These are phyloP conservation scores for Albophoma yamanashiensis DNA, from an alignment of 2,329 filamentous ascomycete genomes.

Conservation along the genomic window DNA sequence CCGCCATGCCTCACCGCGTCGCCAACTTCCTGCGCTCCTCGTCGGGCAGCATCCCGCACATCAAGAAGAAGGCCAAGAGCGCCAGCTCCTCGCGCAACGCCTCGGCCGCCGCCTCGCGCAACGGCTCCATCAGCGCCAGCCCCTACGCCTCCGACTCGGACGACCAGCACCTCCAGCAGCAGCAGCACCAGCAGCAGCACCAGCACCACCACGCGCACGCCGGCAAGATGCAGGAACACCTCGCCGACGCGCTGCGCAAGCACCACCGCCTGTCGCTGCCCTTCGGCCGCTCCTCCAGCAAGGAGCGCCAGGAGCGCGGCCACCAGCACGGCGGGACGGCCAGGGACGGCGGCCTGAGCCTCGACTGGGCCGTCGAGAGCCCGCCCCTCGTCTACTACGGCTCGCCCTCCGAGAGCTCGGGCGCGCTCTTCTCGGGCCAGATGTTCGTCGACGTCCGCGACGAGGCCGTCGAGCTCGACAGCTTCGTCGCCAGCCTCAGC, in stretches of 20 bases:
- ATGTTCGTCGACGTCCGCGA: conserved; percentile 65
- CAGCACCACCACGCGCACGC: conserved; percentile 7
- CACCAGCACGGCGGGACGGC: conserved; percentile 20
- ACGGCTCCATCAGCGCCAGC: conserved; percentile 18
- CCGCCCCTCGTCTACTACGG: conserved; percentile 82
- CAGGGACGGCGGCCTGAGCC: conserved; percentile 25
- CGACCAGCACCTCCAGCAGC: too few relatives aligned
- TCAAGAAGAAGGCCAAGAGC: conserved; percentile 25
- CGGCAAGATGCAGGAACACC: conserved; percentile 26
- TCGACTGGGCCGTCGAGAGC: conserved; percentile 64
- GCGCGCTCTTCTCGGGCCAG: conserved; percentile 77
- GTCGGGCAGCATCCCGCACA: conserved; percentile 41
- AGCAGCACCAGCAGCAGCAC: too few relatives aligned
- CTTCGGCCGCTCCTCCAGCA: conserved; percentile 18
- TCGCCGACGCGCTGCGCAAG: conserved; percentile 26
- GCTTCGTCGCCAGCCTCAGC: conserved; percentile 61
- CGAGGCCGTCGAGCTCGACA: conserved; percentile 54
- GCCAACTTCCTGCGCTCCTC: conserved; percentile 46
- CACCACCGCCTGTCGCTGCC: conserved; percentile 29
- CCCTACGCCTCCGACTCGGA: conserved; percentile 25
- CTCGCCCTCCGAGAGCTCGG: conserved; percentile 61
- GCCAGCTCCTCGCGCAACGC: conserved; percentile 17
- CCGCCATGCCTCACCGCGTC: conserved; percentile 46
- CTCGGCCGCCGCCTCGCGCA: conserved; percentile 16
- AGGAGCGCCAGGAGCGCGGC: conserved; percentile 29